Base-by-base conservation (phyloP, 2,329 filamentous ascomycete genomes). In the Aspergillus puulaauensis region DNA sequence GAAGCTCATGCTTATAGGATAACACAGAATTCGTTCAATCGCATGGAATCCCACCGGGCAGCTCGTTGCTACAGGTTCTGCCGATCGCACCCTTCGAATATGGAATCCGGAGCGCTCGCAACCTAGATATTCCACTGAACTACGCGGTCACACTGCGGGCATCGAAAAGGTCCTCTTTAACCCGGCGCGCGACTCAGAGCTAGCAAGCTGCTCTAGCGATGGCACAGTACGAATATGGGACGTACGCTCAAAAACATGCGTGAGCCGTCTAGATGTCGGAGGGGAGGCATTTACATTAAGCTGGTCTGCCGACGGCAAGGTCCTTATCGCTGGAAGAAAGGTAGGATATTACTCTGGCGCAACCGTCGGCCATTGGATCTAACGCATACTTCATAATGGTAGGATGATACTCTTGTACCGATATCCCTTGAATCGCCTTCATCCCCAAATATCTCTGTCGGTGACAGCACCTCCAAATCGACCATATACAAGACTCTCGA, bases 41-140 rank as follows among this genome's bases (percentile, higher is more conserved):
- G 88, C 90, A 40, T 98, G 93, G 93, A 96, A 93, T 64, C 90
- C 93, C 0, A 80, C 90, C 0, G 92, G 93, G 35, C 89, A 86
- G 8, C 80, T 95, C 59, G 86, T 98, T 60, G 93, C 93, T 0
- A 96, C 93, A 0, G 92, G 91, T 2, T 90, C 91, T 3, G 91
- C 93, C 8, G 90, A 98, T 75, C 93, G 93, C 53, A 88, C 87
- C 0, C 81, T 99, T 45, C 88, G 92, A n/a, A 86, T 99, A 64
- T 99, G 95, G 93, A 96, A 99, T 62, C 79, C 79, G 0, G 79
- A 81, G 57, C 75, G 78, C 53, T 74, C 79, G 17, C 69, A 73
- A 59, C 72, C 75, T 24, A 74, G 75, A 65, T 77, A 80, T 62
- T 80, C 79, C 31, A 80, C 77, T 5, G 79, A 81, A 53, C 66